Conservation (phyloP, 2,329 filamentous ascomycete genomes). For the Monosporascus ibericus region DNA sequence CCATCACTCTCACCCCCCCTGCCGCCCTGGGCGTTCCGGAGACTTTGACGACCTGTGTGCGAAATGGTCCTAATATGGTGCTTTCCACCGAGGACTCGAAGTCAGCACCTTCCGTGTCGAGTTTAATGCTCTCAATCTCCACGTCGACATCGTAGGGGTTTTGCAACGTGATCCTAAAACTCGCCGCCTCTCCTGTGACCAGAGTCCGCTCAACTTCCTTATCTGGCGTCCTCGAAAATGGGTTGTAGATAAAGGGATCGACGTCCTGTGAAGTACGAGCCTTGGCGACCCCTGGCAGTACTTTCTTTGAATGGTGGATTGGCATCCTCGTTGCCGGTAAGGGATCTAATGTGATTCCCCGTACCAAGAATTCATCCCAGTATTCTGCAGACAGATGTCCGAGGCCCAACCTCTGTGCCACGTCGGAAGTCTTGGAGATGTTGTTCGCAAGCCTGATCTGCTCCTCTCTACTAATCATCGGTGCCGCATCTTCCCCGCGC, state of each 20-base stretch:
- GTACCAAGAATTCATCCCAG: slow-evolving; percentile 93
- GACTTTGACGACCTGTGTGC: slow-evolving; percentile 72
- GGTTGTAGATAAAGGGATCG: slow-evolving; percentile 93
- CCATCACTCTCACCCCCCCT: slow-evolving; percentile 67
- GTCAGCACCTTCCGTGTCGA: slow-evolving; percentile 67
- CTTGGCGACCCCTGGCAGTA: slow-evolving; percentile 44
- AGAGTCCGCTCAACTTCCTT: slow-evolving; percentile 61
- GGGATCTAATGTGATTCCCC: slow-evolving; percentile 66
- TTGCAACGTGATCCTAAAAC: slow-evolving; percentile 78
- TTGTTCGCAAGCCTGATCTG: slow-evolving; percentile 80
- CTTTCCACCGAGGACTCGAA: slow-evolving; percentile 62
- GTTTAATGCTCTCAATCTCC: slow-evolving; percentile 73
- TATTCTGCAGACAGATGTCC: slow-evolving; percentile 72
- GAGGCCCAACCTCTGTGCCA: slow-evolving; percentile 71
- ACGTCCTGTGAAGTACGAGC: slow-evolving; percentile 52
- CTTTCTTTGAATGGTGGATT: slow-evolving; percentile 56
- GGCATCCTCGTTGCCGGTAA: slow-evolving; percentile 54
- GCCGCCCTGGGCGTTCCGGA: slow-evolving; percentile 59
- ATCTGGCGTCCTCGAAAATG: slow-evolving; percentile 67
- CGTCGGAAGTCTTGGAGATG: slow-evolving; percentile 73
- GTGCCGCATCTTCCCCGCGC: slow-evolving; percentile 61
- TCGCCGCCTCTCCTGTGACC: slow-evolving; percentile 71
- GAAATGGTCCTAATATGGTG: slow-evolving; percentile 70
- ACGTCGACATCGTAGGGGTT: slow-evolving; percentile 93
- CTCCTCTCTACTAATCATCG: slow-evolving; percentile 71